Conservation (phyloP, 169 alveolate species). For the Cryptosporidium meleagridis region DNA sequence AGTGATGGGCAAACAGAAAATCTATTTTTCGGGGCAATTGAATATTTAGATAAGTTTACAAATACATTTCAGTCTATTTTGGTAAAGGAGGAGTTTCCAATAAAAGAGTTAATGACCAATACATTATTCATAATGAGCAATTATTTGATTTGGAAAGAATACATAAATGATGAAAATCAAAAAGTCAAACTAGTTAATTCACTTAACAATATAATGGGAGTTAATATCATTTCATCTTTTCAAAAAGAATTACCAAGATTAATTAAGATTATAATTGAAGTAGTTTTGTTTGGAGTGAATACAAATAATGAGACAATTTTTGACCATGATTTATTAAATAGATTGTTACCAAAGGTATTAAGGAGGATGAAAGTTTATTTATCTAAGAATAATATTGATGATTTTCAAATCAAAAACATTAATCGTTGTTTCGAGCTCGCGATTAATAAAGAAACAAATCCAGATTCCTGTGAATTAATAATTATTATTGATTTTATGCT, state of each 20-base stretch:
- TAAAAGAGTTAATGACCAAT: constrained; percentile 19
- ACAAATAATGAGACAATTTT: constrained; percentile 14
- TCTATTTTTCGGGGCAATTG: constrained; percentile 17
- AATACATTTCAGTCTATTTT: constrained; percentile 8
- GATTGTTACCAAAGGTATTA: constrained; percentile 53
- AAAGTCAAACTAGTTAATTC: constrained; percentile 41
- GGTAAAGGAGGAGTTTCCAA: constrained; percentile 24
- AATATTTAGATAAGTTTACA: constrained; percentile 29
- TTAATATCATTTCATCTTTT: constrained; percentile 38
- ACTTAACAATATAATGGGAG: constrained; percentile 69
- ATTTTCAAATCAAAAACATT: neutral
- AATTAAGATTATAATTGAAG: constrained; percentile 25
- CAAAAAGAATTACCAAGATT: constrained; percentile 63
- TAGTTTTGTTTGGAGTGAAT: constrained; percentile 23
- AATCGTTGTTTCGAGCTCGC: constrained; percentile 1
- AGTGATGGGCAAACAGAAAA: neutral
- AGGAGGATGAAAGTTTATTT: constrained; percentile 47
- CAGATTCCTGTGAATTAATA: neutral
- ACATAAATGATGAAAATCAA: constrained; percentile 26
- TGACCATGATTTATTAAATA: constrained; percentile 30
- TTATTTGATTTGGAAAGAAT: constrained; percentile 55
- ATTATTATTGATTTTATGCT: constrained; percentile 14
- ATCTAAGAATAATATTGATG: neutral
- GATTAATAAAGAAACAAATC: neutral
- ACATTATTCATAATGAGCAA: constrained; percentile 63